Evolutionary conservation across 2,329 filamentous ascomycete species (phyloP).

Genomic region (Trichoderma sp.): DNA sequence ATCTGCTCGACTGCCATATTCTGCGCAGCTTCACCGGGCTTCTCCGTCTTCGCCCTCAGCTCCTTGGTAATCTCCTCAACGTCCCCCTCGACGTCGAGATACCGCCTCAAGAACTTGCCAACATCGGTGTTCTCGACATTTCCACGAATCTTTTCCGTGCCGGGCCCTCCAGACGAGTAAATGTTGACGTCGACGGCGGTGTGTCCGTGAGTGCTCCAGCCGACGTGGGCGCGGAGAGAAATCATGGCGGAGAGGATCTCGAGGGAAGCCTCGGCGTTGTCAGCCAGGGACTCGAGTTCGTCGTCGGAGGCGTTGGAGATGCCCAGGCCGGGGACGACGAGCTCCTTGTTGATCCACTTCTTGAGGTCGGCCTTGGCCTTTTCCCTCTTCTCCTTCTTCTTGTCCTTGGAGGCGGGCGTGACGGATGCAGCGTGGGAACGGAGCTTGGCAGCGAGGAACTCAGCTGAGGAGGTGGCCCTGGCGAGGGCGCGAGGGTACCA

Average conservation of each 20-base stretch:
- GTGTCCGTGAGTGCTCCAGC: constrained; percentile 94
- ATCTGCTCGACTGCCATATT: background rate
- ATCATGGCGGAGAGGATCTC: constrained; percentile 77
- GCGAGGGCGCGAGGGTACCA: constrained; percentile 84
- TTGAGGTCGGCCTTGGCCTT: constrained; percentile 43
- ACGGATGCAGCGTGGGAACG: constrained; percentile 52
- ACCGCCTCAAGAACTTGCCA: constrained; percentile 75
- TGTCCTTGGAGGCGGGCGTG: constrained; percentile 24
- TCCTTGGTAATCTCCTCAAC: constrained; percentile 74
- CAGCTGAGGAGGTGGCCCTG: constrained; percentile 71
- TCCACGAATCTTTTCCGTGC: constrained; percentile 64
- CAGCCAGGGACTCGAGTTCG: constrained; percentile 67
- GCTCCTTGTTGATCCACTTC: constrained; percentile 63
- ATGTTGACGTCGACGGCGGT: constrained; percentile 95
- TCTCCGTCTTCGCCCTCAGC: constrained; percentile 55
- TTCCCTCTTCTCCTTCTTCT: background rate
- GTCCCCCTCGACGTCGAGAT: constrained; percentile 66
- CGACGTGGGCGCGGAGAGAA: constrained; percentile 81
- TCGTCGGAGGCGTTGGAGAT: constrained; percentile 68
- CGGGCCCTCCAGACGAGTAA: constrained; percentile 72
- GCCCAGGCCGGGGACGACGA: constrained; percentile 70
- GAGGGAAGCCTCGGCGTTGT: constrained; percentile 52
- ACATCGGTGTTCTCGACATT: constrained; percentile 97
- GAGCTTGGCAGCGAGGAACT: constrained; percentile 65
- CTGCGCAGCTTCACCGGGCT: background rate